Percentiles rank a stretch among this genome's conserved stretches.
These are phyloP conservation scores for Rhizoclosmatium globosum DNA, from an alignment of 192 early-diverging fungal genomes.

Conservation along the genomic window DNA sequence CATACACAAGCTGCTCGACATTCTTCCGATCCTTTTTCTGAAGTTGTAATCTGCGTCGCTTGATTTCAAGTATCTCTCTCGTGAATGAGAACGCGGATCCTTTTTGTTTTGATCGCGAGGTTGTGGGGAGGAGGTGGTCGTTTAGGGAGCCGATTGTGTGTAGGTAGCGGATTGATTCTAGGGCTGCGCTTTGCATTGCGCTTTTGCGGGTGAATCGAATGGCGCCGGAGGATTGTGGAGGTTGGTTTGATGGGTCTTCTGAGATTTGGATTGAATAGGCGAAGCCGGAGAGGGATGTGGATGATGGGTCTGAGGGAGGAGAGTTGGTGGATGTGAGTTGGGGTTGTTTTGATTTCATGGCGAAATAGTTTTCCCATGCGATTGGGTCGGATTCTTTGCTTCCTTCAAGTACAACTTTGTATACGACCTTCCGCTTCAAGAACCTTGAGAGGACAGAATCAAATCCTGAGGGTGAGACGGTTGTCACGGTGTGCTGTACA, in stretches of 20 bases:
- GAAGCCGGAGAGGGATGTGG: conserved; percentile 3
- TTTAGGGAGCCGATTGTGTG: conserved; percentile 74
- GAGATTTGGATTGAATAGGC: background rate
- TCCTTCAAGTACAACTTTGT: background rate
- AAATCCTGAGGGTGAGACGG: background rate
- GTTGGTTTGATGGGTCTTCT: background rate
- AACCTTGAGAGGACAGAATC: conserved; percentile 11
- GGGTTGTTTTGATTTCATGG: background rate
- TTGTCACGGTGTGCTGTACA: background rate
- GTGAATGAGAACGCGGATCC: conserved; percentile 11
- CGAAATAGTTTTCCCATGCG: background rate
- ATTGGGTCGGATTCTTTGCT: background rate
- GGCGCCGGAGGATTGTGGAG: conserved; percentile 32
- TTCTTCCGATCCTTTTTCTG: background rate
- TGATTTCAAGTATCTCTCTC: background rate
- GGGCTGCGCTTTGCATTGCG: conserved; percentile 76
- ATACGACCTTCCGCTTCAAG: conserved; percentile 19
- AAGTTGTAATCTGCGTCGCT: background rate
- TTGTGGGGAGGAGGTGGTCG: conserved; percentile 73
- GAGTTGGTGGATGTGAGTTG: background rate
- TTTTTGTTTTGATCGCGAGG: background rate
- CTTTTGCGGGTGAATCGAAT: conserved; percentile 63
- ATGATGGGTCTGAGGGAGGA: background rate
- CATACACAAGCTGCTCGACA: conserved; percentile 3
- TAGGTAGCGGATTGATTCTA: conserved; percentile 74